Evolutionary conservation across 1,139 yeast species (phyloP), one percentile per base, ranked within the genome.

Genomic region (Entelexis paramagnoliae): DNA sequence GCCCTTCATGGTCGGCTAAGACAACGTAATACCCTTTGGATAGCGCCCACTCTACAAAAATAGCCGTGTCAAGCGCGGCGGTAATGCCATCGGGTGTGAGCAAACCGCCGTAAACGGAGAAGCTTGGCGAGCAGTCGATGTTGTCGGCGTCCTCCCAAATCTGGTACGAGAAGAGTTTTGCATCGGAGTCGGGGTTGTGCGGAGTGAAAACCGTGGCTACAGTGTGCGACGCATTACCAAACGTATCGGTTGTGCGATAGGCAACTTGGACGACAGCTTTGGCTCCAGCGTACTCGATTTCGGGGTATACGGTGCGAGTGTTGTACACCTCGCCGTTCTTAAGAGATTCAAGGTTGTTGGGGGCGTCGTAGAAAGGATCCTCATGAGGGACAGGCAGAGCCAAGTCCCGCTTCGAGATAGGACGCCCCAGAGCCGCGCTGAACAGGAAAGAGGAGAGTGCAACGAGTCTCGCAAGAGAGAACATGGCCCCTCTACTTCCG

Each of bases 191-290:
- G 20, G 50, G 48, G 46, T 17, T 51, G 38, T 29, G 36, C 10
- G 67, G 67, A 16, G 61, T 55, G 32, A 64, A 50, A 8, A 64
- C 51, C 4, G 66, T 63, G 14, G 66, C 64, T 16, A 62, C 60
- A n/a, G 63, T 60, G 10, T 59, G 61, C n/a, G 59, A 56, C 28
- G 63, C 54, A 14, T 53, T 53, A 20, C 62, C 64, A 26, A 46
- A 39, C 3, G 63, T 51, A 51, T 62, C 58, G 9, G 56, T 53
- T 10, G 64, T 55, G 20, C 62, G 54, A 50, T 55, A 62, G 48
- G 59, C 53, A 28, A 63, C 49, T 52, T 64, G 66, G 34, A 54
- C 56, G 3, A 61, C 60, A 11, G 39, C 46, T 40, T 52, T 36
- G 41, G 20, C 38, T 4, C 22, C 26, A 13, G 19, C 45, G 14